Evolutionary conservation across 169 alveolate species (phyloP).

Genomic region (Eimeria acervulina): DNA sequence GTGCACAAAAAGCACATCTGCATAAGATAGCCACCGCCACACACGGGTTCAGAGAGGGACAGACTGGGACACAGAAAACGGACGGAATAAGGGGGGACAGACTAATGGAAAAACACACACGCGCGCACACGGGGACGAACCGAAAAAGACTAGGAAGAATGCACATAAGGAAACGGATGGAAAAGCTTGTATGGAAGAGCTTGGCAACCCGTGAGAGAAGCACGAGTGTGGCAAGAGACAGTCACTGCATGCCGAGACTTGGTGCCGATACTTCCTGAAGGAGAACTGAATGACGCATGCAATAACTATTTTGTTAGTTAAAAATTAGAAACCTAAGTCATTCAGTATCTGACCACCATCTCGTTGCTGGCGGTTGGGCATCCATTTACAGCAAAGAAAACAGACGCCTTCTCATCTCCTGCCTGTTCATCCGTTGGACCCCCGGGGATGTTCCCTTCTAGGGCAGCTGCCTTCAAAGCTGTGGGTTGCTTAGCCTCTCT

Average conservation of each 20-base stretch:
- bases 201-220: neutral
- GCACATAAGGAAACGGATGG: neutral
- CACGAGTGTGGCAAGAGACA: neutral
- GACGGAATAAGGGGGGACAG: neutral
- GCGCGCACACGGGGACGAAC: neutral
- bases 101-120: neutral
- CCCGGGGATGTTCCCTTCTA: neutral
- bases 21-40: neutral
- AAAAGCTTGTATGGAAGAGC: neutral
- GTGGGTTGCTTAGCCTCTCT: neutral
- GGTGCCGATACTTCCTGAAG: neutral
- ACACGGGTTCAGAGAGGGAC: neutral
- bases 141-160: neutral
- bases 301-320: neutral
- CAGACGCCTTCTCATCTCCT: neutral
- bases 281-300: neutral
- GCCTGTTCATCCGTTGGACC: neutral
- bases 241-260: neutral
- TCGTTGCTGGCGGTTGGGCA: constrained; percentile 57
- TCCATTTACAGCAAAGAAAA: constrained; percentile 10
- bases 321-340: neutral
- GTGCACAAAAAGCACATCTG: neutral
- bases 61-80: neutral
- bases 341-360: constrained; percentile 23
- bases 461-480: neutral